Conservation (phyloP, 257 asterid genomes). For the Eucommia ulmoides region DNA sequence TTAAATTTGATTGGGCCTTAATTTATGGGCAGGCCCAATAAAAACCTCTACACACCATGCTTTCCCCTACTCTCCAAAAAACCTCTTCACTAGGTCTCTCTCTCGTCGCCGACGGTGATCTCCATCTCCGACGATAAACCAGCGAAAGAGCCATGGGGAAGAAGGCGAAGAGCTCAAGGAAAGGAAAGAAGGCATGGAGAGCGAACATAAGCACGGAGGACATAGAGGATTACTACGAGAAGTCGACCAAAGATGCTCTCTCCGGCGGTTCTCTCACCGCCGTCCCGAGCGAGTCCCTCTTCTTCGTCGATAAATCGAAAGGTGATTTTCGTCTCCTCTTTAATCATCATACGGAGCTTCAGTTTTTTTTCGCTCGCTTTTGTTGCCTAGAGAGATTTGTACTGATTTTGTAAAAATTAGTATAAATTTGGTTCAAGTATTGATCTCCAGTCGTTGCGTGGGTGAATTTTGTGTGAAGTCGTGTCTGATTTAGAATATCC, state of each 20-base stretch:
- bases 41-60: neutral
- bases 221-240: conserved; percentile 72
- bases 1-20: too few relatives aligned
- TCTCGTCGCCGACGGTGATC: neutral
- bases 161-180: conserved; percentile 66
- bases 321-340: too few relatives aligned
- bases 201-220: conserved; percentile 91
- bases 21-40: neutral
- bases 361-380: too few relatives aligned
- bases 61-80: neutral
- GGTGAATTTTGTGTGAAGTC: too few relatives aligned
- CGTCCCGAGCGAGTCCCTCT: conserved; percentile 56
- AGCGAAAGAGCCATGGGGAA: conserved; percentile 65
- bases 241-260: conserved; percentile 84
- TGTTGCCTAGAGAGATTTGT: too few relatives aligned
- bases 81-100: neutral
- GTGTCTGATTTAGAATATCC: too few relatives aligned
- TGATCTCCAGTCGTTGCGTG: too few relatives aligned
- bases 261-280: conserved; percentile 82
- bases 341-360: too few relatives aligned
- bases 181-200: conserved; percentile 97
- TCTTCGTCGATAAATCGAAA: conserved; percentile 72
- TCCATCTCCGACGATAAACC: neutral
- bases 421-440: too few relatives aligned
- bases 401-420: too few relatives aligned